Evolutionary conservation across 768 basidiomycete genomes (phyloP).

Genomic region (Leccinum broughii): DNA sequence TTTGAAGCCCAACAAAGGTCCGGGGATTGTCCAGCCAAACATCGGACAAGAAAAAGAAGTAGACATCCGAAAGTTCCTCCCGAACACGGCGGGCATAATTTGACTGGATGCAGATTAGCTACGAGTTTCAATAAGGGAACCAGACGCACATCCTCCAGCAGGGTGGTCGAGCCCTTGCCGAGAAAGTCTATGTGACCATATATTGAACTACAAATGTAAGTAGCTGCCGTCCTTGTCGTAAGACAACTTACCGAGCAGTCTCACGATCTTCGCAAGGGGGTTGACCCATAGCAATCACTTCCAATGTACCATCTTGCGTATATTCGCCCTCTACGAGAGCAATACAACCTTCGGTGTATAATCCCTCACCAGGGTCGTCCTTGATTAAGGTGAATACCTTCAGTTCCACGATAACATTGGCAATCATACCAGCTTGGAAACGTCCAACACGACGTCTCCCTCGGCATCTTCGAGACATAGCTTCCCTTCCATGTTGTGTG

Average conservation of each 20-base stretch:
- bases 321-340: constrained; percentile 96
- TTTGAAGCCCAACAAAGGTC: constrained; percentile 74
- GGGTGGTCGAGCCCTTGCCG: constrained; percentile 86
- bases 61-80: constrained; percentile 70
- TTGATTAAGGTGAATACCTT: constrained; percentile 30
- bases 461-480: constrained; percentile 93
- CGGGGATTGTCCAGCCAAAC: constrained; percentile 92
- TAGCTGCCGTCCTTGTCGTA: background rate
- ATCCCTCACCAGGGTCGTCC: constrained; percentile 90
- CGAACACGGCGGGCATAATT: constrained; percentile 62
- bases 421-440: constrained; percentile 70
- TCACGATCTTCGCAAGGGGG: constrained; percentile 93
- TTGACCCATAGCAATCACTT: constrained; percentile 93
- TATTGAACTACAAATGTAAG: constrained; percentile 61
- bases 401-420: background rate
- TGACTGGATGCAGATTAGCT: constrained; percentile 41
- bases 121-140: background rate
- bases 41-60: constrained; percentile 94
- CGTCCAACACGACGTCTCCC: constrained; percentile 85
- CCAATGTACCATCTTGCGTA: constrained; percentile 84
- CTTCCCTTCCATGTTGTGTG: constrained; percentile 86
- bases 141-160: constrained; percentile 80
- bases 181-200: constrained; percentile 97
- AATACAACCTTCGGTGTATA: constrained; percentile 96
- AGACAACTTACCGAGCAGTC: constrained; percentile 63